Percentiles rank a stretch among this genome's conserved stretches.
These are phyloP conservation scores for Pelagophyceae sp. DNA, from an alignment of 352 stramenopile genomes.

Conservation along the genomic window DNA sequence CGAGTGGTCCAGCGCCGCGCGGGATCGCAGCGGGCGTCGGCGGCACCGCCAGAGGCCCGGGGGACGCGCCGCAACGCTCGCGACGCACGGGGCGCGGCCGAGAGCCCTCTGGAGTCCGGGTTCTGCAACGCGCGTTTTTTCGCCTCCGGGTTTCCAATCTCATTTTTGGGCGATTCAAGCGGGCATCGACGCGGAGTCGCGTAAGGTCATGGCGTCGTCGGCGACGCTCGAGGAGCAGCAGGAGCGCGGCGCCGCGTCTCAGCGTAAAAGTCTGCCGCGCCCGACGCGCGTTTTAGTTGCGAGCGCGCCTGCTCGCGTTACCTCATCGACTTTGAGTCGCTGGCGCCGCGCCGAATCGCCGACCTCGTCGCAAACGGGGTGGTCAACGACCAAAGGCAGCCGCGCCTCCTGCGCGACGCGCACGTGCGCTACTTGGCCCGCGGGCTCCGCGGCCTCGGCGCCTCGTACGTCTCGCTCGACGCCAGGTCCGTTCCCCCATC, in stretches of 20 bases:
- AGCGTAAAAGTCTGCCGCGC: no score
- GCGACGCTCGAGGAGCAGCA: not conserved
- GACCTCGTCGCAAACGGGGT: not conserved
- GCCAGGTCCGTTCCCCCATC: no score
- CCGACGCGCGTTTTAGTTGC: not conserved
- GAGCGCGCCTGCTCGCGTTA: not conserved
- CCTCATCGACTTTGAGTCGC: not conserved
- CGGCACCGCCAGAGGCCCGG: no score
- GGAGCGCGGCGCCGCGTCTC: not conserved
- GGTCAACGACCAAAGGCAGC: conserved; percentile 20
- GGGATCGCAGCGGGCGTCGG: no score
- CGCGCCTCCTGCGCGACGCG: conserved; percentile 23
- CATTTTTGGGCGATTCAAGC: no score
- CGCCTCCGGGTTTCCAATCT: no score
- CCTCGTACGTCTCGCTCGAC: not conserved
- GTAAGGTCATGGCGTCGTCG: not conserved
- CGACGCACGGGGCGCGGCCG: no score
- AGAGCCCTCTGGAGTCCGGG: no score
- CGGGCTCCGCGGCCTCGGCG: conserved; percentile 20
- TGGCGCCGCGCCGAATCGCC: not conserved
- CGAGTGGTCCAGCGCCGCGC: no score
- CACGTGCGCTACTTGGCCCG: conserved; percentile 26
- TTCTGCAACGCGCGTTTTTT: no score
- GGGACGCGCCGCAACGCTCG: no score
- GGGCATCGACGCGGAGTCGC: no score